Evolutionary conservation across 2,329 filamentous ascomycete species (phyloP).

Genomic region (Triangularia setosa): DNA sequence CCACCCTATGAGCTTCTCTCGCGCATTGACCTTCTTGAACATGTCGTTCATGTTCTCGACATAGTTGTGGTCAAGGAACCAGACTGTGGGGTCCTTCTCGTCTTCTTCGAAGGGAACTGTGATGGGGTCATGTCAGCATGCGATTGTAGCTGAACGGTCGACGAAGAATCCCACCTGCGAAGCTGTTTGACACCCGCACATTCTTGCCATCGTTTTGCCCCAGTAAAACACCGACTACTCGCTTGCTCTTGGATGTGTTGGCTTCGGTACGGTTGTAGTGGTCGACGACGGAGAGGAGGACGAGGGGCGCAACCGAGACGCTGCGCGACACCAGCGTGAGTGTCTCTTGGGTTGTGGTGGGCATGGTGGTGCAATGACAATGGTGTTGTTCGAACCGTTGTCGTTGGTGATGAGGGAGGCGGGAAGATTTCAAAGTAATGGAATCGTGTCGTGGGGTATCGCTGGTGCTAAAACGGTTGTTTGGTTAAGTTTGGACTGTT

Average conservation of each 20-base stretch:
- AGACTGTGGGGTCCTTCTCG: conserved; percentile 96
- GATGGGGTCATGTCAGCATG: conserved; percentile 15
- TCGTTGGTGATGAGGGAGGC: not conserved
- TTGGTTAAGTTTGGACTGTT: not conserved
- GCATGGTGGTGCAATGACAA: conserved; percentile 55
- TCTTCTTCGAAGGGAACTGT: conserved; percentile 97
- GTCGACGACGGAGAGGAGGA: conserved; percentile 95
- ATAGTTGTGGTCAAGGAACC: conserved; percentile 99
- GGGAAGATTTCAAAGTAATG: not conserved
- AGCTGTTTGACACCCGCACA: conserved; percentile 97
- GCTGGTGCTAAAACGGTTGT: conserved; percentile 7
- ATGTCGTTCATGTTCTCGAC: conserved; percentile 99
- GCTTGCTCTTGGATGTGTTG: conserved; percentile 76
- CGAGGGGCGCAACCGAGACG: conserved; percentile 95
- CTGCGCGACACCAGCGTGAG: conserved; percentile 90
- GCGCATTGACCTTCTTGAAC: conserved; percentile 99
- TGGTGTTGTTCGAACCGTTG: not conserved
- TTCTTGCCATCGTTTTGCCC: conserved; percentile 96
- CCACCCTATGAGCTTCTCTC: conserved; percentile 99
- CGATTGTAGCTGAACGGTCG: conserved; percentile 17
- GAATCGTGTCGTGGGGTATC: conserved; percentile 6
- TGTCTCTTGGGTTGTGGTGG: conserved; percentile 93
- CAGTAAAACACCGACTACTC: conserved; percentile 90
- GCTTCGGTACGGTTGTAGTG: conserved; percentile 92
- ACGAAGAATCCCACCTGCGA: conserved; percentile 65